Evolutionary conservation across 1,139 yeast genomes (phyloP), one percentile per base, ranked within the genome.

Genomic region (Kluyveromyces sp.): DNA sequence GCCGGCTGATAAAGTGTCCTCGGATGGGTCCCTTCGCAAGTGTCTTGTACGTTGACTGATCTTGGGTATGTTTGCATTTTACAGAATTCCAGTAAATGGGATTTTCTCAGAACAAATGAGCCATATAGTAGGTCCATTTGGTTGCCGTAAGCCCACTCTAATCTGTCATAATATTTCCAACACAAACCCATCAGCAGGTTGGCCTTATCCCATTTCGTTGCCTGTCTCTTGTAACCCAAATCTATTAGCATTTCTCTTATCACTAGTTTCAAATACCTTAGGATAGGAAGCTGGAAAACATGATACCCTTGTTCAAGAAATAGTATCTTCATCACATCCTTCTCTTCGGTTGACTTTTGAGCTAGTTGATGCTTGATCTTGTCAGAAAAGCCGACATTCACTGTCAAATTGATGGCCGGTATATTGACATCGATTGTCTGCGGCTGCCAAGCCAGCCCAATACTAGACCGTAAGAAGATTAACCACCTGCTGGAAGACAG

Each of bases 91-190:
- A 55, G 33, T n/a, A 43, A 26, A 30, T 50, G 52, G 3, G 55
- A 46, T 8, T 41, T 35, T 15, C 39, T 46, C 16, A 52, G 43
- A 4, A 49, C 34, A 19, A 37, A 34, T 2, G 46, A 41, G 11
- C 49, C 51, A n/a, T 37, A 33, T 8, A 51, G 33, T 13, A 47
- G 34, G 30, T 46, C 48, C 13, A 43, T 39, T 33, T 45, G 46
- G 28, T 73, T 71, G 35, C 78, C 80, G 39, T 70, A 61, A 8
- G 80, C 64, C 95, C 95, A 87, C 53, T 85, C 94, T 11, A 86
- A 55, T 30, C 88, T 66, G 58, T 86, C 95, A 57, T 81, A 85
- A 40, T 75, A 68, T 48, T 78, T 75, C 71, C 83, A 77, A 54
- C 74, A 83, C 59, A 71, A 73, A 47, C 84, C 86, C 57, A 53